Evolutionary conservation across 495 filamentous ascomycete genomes (phyloP), one percentile per base, ranked within the genome.

Genomic region (Hyaloscypha variabilis): DNA sequence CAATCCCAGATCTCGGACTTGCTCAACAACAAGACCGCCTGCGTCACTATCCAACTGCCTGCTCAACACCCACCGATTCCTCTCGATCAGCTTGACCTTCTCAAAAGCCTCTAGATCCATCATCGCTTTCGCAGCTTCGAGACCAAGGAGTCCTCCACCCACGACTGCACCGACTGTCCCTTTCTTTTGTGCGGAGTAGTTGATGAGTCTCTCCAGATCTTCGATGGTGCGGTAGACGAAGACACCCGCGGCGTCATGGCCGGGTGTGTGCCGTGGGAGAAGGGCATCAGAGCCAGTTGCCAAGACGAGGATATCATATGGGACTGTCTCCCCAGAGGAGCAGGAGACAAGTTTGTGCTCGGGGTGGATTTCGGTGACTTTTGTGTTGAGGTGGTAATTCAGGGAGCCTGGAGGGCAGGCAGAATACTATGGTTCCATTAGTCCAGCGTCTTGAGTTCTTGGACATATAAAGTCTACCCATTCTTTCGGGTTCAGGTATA

Each of bases 121-220:
- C 91, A 98, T 91, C 0, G 94, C 94, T 70, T 97, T 96, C 36
- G 94, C 94, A 28, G 94, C 94, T 81, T 98, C 94, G 0, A 98
- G 84, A 0, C 94, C 94, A 0, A 98, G 79, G 29, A 98, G 71
- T 1, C 94, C 94, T 36, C 94, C 94, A n/a, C 94, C 94, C 14
- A 98, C 93, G 1, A 95, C 92, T 2, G 87, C 87, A 1, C 90
- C 94, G 4, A 82, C 84, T 21, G 85, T 82, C 28, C 91, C 93
- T 66, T 87, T 91, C 54, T 87, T 83, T 3, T 76, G 71, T 6
- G 78, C 75, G 0, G 92, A 85, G 69, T 90, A 97, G 3, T 83
- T 78, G 39, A 98, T 98, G 6, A 98, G 82, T 21, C 84, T 85
- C 71, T 96, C 83, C 8, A 98, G 78, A 73, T 98, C 94, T 2